These are phyloP conservation scores for Delphinella strobiligena DNA, from an alignment of 2,329 filamentous ascomycete species.

Conservation along the genomic window DNA sequence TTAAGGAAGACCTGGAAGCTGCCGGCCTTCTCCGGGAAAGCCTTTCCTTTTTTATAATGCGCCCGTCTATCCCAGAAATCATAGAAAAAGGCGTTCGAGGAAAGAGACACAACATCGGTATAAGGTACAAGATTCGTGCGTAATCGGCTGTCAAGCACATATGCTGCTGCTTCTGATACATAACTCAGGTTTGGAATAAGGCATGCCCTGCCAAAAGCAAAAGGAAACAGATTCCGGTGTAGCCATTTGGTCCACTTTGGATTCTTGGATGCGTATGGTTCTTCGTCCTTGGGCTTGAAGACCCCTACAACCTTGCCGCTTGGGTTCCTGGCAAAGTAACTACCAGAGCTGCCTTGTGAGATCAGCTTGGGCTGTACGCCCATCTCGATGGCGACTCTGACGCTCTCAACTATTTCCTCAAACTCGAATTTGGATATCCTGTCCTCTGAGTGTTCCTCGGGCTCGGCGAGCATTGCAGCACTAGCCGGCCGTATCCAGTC, in stretches of 20 bases:
- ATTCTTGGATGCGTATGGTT: constrained; percentile 92
- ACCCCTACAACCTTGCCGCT: constrained; percentile 93
- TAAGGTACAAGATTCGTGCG: constrained; percentile 90
- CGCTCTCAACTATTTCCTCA: constrained; percentile 78
- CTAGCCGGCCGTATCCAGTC: constrained; percentile 75
- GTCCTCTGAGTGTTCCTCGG: constrained; percentile 31
- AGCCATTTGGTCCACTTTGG: constrained; percentile 99
- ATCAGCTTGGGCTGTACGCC: constrained; percentile 93
- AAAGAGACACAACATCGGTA: constrained; percentile 86
- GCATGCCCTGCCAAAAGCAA: constrained; percentile 89
- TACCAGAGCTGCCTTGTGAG: constrained; percentile 90
- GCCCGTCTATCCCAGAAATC: constrained; percentile 92
- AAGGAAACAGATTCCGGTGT: constrained; percentile 92
- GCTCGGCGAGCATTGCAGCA: constrained; percentile 55
- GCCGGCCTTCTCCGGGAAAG: constrained; percentile 77
- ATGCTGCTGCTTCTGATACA: constrained; percentile 93
- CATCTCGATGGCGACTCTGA: constrained; percentile 78
- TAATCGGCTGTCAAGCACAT: constrained; percentile 82
- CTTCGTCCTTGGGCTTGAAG: constrained; percentile 98
- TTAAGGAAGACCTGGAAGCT: constrained; percentile 97
- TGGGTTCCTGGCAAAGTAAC: constrained; percentile 88
- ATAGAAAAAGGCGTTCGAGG: constrained; percentile 95
- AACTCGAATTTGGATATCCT: constrained; percentile 71
- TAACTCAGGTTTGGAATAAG: constrained; percentile 97
- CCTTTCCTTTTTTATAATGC: constrained; percentile 76